Base-by-base conservation (phyloP, 805 yeast species). In the Cyberlindnera americana region DNA sequence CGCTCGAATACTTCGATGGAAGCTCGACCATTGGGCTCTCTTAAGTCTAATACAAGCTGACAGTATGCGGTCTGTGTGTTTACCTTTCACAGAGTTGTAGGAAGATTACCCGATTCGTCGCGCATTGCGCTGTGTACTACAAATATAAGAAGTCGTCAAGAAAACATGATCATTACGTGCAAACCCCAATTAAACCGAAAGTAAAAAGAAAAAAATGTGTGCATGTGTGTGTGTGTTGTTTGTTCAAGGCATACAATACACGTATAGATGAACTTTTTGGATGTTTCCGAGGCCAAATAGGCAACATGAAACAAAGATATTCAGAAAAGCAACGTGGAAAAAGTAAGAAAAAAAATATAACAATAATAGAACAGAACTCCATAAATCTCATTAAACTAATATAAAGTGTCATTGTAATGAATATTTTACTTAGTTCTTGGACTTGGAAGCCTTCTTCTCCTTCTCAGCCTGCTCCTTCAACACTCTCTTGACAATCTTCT, bases 401-500 rank as follows among this genome's bases (percentile, higher is more conserved):
- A 14, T 19, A n/a, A n/a, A 12, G 19, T 21, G 26, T 31, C 18
- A 21, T 21, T 19, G n/a, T n/a, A n/a, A n/a, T n/a, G n/a, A n/a
- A n/a, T n/a, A n/a, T n/a, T n/a, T n/a, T n/a, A 14, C 43, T 52
- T 55, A 53, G 48, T 54, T 52, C 42, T 50, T 48, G 34, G 34
- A 31, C 48, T 53, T 53, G 51, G 63, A 31, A 15, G 34, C 34
- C 34, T 31, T 31, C 34, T 31, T 31, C 26, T 31, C 75, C 77
- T 87, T 84, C 62, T 81, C 89, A 66, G 89, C 83, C 74, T 86
- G 87, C 71, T 89, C 96, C 85, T 91, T 91, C 68, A 93, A 83
- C 65, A 93, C 96, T 78, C 95, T 89, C 90, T 93, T 95, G 70
- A 93, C 99, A 59, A 93, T 90, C 88, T 93, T 95, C 80, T 93